Conservation (phyloP, 192 early-diverging fungal species). For the Coemansia brasiliensis region DNA sequence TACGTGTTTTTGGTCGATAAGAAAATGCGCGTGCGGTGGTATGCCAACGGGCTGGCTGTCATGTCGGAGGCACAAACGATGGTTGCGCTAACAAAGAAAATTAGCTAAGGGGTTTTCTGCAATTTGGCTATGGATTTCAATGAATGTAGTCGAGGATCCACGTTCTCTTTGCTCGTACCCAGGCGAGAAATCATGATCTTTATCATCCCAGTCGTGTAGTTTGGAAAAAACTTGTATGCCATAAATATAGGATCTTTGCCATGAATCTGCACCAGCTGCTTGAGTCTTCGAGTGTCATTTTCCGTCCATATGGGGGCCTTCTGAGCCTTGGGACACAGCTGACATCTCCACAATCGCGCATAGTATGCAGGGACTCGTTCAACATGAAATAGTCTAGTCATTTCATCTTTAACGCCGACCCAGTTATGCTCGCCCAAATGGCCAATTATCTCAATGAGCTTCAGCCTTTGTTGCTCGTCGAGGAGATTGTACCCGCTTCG, state of each 20-base stretch:
- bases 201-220: slow-evolving; percentile 27
- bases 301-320: slow-evolving; percentile 26
- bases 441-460: slow-evolving; percentile 12
- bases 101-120: slow-evolving; percentile 3
- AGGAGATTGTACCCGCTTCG: too few relatives aligned
- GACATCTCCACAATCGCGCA: slow-evolving; percentile 8
- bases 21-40: slow-evolving; percentile 48
- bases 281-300: slow-evolving; percentile 7
- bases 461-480: neutral
- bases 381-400: slow-evolving; percentile 9
- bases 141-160: slow-evolving; percentile 13
- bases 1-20: slow-evolving; percentile 53
- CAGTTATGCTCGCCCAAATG: slow-evolving; percentile 31
- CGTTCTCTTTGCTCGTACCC: slow-evolving; percentile 6
- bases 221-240: slow-evolving; percentile 43
- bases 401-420: slow-evolving; percentile 17
- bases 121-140: neutral
- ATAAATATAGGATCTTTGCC: slow-evolving; percentile 39
- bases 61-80: slow-evolving; percentile 34
- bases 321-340: slow-evolving; percentile 23
- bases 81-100: slow-evolving; percentile 28
- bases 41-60: slow-evolving; percentile 51
- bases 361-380: neutral
- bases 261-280: slow-evolving; percentile 11
- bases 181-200: slow-evolving; percentile 5